Evolutionary conservation across 2,329 filamentous ascomycete species (phyloP), one percentile per base, ranked within the genome.

Genomic region (Leptodontidium sp.): DNA sequence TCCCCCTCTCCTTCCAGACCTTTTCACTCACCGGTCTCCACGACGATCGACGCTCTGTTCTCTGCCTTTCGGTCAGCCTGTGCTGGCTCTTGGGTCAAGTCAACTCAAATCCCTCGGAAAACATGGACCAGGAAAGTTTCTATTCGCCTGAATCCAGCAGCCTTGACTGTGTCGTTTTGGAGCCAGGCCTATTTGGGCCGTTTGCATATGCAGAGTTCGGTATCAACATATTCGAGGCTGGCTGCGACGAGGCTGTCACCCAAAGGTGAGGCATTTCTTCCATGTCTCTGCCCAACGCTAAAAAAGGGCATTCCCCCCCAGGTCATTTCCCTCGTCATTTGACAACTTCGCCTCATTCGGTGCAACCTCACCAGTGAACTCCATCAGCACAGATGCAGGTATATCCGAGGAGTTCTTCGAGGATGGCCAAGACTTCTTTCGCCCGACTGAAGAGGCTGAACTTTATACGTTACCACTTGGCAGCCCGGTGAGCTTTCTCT

Each of bases 291-390:
- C 12, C 35, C 57, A 59, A 59, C 12, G 38, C 57, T 43, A 59
- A 58, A 40, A 43, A 45, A 59, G 35, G 57, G 57, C 57, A 59
- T 59, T 59, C 57, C 57, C 38, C 2, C 17, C 21, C 21, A 45
- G 57, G 5, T 59, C 38, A 15, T 35, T 26, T 21, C 35, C 35
- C 57, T 59, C 12, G n/a, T 59, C 57, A n/a, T 43, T 26, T 26
- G 21, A 7, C 55, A 58, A n/a, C 38, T 40, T 8, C 40, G 35
- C 17, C 11, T 58, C 55, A 26, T 40, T 58, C 32, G 32, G 21
- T n/a, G 57, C 12, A 17, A 26, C 35, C 1, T 59, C 21, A 35
- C 57, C 57, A 59, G 9, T 35, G 24, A 21, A 15, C 38, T 45
- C 38, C n/a, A 15, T 45, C n/a, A 15, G 7, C 38, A 45, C 21